Base-by-base conservation (phyloP, 2,329 filamentous ascomycete genomes). In the Ramichloridium luteum region DNA sequence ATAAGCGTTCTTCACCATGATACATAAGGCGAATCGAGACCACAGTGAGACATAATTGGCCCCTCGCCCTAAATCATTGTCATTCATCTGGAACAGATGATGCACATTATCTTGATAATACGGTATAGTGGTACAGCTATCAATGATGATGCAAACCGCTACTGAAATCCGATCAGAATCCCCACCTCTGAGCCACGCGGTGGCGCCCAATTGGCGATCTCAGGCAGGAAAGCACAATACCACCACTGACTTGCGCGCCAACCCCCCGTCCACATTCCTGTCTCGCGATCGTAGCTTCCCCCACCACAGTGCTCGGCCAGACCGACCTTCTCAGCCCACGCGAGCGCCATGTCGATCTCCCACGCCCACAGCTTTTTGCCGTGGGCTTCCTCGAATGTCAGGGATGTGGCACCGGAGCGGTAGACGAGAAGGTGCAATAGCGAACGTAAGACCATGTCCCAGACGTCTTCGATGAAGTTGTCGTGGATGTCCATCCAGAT, bases 401-500 rank as follows among this genome's bases (percentile, higher is more conserved):
- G 49, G 0, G 68, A 56, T 2, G 62, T 65, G 40, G 72, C 60
- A 1, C 74, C 69, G 0, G 77, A 71, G 35, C 77, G 64, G 12
- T 71, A 74, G 1, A 76, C 72, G 18, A 80, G 55, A 16, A 70
- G 60, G 38, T 80, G 74, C 18, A 74, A 59, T 2, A 82, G 64
- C 4, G 74, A 68, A 4, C 70, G 67, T 4, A 83, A 51, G 8
- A 78, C 64, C 40, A 73, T 68, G 32, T 69, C 65, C 77, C 80
- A 85, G 33, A 74, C 66, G 0, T 60, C 55, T n/a, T 52, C 53
- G 37, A 81, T 67, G 1, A 70, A 46, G 4, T 67, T 59, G 5
- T 71, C 74, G 38, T 78, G 72, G 37, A 85, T 74, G 50, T 79
- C 76, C 31, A 73, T 69, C 80, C 80, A 86, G 31, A 82, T 67